Evolutionary conservation across 2,329 filamentous ascomycete genomes (phyloP).

Genomic region (Paracamarosporium sp.): DNA sequence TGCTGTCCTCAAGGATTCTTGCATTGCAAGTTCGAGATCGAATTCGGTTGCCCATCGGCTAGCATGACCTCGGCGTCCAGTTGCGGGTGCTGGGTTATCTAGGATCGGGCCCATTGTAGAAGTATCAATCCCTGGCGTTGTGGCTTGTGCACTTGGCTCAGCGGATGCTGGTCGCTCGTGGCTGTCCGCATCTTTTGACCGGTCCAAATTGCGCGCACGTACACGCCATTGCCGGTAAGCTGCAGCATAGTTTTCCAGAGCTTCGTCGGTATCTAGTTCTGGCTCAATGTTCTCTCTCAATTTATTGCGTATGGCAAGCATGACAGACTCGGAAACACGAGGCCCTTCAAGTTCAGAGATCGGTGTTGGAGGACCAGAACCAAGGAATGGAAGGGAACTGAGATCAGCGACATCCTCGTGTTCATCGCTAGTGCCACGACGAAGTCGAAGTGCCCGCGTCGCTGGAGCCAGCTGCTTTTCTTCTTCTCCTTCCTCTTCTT

Average conservation of each 20-base stretch:
- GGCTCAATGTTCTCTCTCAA: slow-evolving; percentile 43
- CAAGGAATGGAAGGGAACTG: slow-evolving; percentile 53
- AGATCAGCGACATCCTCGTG: slow-evolving; percentile 50
- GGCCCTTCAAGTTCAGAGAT: slow-evolving; percentile 51
- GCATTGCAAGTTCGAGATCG: slow-evolving; percentile 74
- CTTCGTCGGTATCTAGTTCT: slow-evolving; percentile 34
- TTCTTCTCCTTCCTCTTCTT: slow-evolving; percentile 26
- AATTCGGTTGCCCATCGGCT: slow-evolving; percentile 65
- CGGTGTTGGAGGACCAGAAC: slow-evolving; percentile 51
- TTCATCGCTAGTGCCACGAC: slow-evolving; percentile 37
- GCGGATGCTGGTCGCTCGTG: slow-evolving; percentile 43
- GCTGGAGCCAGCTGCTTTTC: slow-evolving; percentile 38
- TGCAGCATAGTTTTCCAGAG: slow-evolving; percentile 43
- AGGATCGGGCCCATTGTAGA: slow-evolving; percentile 34
- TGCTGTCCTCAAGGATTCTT: slow-evolving; percentile 71
- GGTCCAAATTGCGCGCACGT: slow-evolving; percentile 50
- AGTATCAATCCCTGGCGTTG: slow-evolving; percentile 55
- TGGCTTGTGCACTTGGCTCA: slow-evolving; percentile 42
- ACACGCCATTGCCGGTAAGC: slow-evolving; percentile 51
- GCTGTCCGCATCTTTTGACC: slow-evolving; percentile 47
- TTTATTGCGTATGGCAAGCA: slow-evolving; percentile 43
- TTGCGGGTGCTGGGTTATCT: slow-evolving; percentile 33
- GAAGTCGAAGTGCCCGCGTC: slow-evolving; percentile 37
- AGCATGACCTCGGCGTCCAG: slow-evolving; percentile 38
- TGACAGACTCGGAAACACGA: slow-evolving; percentile 40